Evolutionary conservation across 2,329 filamentous ascomycete genomes (phyloP).

Genomic region (Claviceps humidiphila): DNA sequence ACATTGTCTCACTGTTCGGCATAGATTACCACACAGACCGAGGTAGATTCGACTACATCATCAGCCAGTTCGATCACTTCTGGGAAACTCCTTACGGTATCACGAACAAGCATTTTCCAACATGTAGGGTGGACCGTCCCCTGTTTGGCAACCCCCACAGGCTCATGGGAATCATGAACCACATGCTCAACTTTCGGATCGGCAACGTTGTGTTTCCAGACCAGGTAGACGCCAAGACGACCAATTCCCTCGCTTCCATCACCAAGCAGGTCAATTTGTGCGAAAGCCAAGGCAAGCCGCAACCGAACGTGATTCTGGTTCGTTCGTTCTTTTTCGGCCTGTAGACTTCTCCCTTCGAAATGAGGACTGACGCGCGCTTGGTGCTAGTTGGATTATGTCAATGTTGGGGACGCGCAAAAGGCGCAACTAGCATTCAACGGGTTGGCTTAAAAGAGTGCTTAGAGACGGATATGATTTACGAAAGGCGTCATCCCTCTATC

Average conservation of each 20-base stretch:
- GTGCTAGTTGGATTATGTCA: slow-evolving; percentile 29
- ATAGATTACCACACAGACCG: slow-evolving; percentile 46
- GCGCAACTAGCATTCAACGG: slow-evolving; percentile 26
- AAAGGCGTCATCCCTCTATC: neutral
- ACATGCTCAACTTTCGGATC: slow-evolving; percentile 19
- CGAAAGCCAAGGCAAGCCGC: slow-evolving; percentile 11
- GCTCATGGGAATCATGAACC: slow-evolving; percentile 33
- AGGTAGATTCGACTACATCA: slow-evolving; percentile 43
- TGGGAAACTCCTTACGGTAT: slow-evolving; percentile 65
- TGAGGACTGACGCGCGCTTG: slow-evolving; percentile 5
- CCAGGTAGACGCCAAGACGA: slow-evolving; percentile 15
- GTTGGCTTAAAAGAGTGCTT: slow-evolving; percentile 11
- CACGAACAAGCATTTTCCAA: slow-evolving; percentile 43
- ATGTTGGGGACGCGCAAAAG: slow-evolving; percentile 25
- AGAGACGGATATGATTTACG: neutral
- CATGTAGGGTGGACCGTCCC: slow-evolving; percentile 54
- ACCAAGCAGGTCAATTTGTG: slow-evolving; percentile 17
- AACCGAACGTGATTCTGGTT: slow-evolving; percentile 23
- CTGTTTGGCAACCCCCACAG: slow-evolving; percentile 21
- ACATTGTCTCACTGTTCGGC: neutral
- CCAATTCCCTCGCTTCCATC: slow-evolving; percentile 23
- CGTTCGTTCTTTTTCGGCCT: neutral
- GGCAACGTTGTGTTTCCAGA: slow-evolving; percentile 23
- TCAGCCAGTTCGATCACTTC: slow-evolving; percentile 50
- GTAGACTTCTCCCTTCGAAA: neutral